A percentile compares a stretch with the other conserved stretches of the same genome.
phyloP scores from a whole-genome alignment of 225 moss, liverwort and hornwort genomes.

The Bryoerythrophyllum caledonicum region DNA sequence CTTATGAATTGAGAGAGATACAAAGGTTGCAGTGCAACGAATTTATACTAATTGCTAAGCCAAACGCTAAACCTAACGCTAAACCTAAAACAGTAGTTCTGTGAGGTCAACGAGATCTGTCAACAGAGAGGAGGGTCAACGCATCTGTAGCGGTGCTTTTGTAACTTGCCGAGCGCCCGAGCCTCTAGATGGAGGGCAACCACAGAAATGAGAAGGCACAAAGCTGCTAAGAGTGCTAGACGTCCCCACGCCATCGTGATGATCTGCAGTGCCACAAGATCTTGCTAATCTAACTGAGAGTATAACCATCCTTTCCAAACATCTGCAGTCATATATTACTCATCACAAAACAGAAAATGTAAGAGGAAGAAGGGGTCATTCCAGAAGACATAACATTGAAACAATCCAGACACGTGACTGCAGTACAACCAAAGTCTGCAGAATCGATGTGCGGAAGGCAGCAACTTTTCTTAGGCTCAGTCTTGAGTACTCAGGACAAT shows the following conservation, averaged over 20 bases:
- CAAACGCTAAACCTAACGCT: no score
- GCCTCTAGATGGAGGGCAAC: not conserved
- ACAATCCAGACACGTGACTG: not conserved
- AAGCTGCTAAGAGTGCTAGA: not conserved
- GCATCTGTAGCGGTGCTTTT: slow-evolving; percentile 8
- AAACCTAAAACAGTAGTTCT: no score
- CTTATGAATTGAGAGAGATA: no score
- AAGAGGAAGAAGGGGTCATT: not conserved
- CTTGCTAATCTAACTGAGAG: no score
- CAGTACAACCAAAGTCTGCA: no score
- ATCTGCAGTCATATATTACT: not conserved
- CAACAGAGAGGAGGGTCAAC: not conserved
- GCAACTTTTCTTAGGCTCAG: no score
- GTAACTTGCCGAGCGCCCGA: not conserved
- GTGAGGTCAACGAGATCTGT: no score
- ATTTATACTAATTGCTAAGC: no score
- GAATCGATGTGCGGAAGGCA: no score
- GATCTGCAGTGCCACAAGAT: not conserved
- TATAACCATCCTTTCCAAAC: not conserved
- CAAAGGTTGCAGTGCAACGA: no score
- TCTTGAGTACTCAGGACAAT: no score
- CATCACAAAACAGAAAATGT: not conserved
- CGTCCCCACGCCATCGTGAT: not conserved
- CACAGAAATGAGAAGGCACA: not conserved
- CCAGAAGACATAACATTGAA: not conserved